Evolutionary conservation across 2,329 filamentous ascomycete genomes (phyloP).

Genomic region (Cytospora leucostoma): DNA sequence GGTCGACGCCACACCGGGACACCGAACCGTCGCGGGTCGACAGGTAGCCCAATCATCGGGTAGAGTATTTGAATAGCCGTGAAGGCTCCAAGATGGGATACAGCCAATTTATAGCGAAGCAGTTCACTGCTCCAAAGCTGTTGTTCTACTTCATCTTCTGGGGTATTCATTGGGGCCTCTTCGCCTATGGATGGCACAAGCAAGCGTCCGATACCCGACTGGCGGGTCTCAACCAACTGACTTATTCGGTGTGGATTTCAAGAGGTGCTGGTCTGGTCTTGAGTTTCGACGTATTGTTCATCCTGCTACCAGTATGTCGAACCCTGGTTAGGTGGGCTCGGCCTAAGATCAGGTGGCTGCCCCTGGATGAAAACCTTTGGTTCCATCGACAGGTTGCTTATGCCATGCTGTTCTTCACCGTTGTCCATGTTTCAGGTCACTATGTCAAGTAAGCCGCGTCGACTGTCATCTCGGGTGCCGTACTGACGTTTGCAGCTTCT

Average conservation of each 20-base stretch:
- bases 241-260: slow-evolving; percentile 93
- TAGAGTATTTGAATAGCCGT: slow-evolving; percentile 33
- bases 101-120: slow-evolving; percentile 54
- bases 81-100: slow-evolving; percentile 42
- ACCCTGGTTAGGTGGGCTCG: slow-evolving; percentile 83
- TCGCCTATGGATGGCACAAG: slow-evolving; percentile 84
- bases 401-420: slow-evolving; percentile 78
- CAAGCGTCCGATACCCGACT: slow-evolving; percentile 70
- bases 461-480: not conserved
- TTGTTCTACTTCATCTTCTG: slow-evolving; percentile 82
- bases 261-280: slow-evolving; percentile 88
- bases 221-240: slow-evolving; percentile 75
- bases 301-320: slow-evolving; percentile 91
- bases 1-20: slow-evolving; percentile 29
- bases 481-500: slow-evolving; percentile 65
- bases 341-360: slow-evolving; percentile 84
- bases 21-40: slow-evolving; percentile 57
- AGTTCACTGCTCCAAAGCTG: slow-evolving; percentile 71
- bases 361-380: slow-evolving; percentile 96
- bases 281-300: slow-evolving; percentile 80
- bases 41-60: slow-evolving; percentile 41
- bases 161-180: slow-evolving; percentile 75
- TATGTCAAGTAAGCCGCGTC: slow-evolving; percentile 78
- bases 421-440: slow-evolving; percentile 75
- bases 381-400: slow-evolving; percentile 96